Base-by-base conservation (phyloP, 441 rosid genomes). In the Omphalea diandra region DNA sequence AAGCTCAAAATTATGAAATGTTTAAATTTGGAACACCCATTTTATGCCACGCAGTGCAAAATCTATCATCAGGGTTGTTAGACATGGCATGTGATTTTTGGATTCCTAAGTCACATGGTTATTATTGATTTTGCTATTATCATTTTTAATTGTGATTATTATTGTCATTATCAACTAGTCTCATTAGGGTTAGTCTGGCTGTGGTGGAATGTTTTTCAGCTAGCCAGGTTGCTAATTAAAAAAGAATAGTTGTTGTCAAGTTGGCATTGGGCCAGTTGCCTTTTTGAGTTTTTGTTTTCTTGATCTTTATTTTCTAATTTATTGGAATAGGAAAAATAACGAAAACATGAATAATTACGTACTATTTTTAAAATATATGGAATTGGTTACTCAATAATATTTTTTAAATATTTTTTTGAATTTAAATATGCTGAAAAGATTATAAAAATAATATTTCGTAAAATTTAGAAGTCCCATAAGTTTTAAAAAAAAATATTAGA, bases 71-170 rank as follows among this genome's bases (percentile, higher is more conserved):
- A 41, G n/a, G 52, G 15, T 26, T 24, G 50, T 41, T 14, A 41
- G 65, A 62, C 50, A 62, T 40, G 50, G 22, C 66, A 41, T 62
- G 66, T 41, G 52, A 27, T 40, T 17, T 10, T 62, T 62, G 11
- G 50, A 40, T 24, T 62, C 50, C 65, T 22, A 0, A 33, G 27
- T n/a, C 5, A 32, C 32, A 26, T 62, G 11, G 1, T 38, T 5
- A 11, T 26, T 40, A 11, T 9, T 53, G 24, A 53, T 24, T 24
- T 40, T 10, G 1, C 1, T 0, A 3, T 1, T 50, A 22, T 22
- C 8, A 22, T 52, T 22, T 2, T 18, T 47, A 47, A 8, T 18
- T 38, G 0, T 38, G 0, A 40, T 40, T 4, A 40, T 40, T 10
- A 47, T 47, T 12, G 18, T 47, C 0, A 40, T 8, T 43, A 17